Evolutionary conservation across 148 eudicot species (phyloP).

Genomic region (Bassia scoparia): DNA sequence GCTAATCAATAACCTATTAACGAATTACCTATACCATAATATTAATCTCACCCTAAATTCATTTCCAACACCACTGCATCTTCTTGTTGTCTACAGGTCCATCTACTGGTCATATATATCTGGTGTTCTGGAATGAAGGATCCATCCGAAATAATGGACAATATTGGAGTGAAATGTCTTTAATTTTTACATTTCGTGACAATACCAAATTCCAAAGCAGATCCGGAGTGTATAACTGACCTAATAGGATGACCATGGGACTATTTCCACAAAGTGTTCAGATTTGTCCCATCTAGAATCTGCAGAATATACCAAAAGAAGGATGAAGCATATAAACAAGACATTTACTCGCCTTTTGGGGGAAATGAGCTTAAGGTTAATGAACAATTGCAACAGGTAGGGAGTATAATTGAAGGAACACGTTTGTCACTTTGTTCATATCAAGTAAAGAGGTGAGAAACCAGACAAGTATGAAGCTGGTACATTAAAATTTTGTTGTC

Average conservation of each 20-base stretch:
- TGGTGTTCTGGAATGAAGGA: background rate
- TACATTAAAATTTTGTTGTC: background rate
- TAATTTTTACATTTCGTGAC: background rate
- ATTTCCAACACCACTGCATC: background rate
- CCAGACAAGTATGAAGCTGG: background rate
- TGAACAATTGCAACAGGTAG: background rate
- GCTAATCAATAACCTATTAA: background rate
- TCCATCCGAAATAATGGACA: background rate
- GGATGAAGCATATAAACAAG: background rate
- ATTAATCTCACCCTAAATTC: slow-evolving; percentile 2
- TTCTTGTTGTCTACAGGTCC: background rate
- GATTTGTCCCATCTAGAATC: slow-evolving; percentile 13
- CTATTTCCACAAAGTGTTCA: slow-evolving; percentile 7
- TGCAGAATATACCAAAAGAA: slow-evolving; percentile 14
- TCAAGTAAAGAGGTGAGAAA: background rate
- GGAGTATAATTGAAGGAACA: too few species aligned
- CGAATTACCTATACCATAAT: background rate
- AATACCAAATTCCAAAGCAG: background rate
- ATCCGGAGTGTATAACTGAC: slow-evolving; percentile 7
- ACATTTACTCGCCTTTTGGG: background rate
- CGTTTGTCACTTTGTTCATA: too few species aligned
- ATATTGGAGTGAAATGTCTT: background rate
- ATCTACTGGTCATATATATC: background rate
- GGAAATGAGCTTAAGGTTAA: background rate
- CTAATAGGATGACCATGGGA: slow-evolving; percentile 1